Base-by-base conservation (phyloP, 306 rosid genomes). In the Fragaria ananassa region DNA sequence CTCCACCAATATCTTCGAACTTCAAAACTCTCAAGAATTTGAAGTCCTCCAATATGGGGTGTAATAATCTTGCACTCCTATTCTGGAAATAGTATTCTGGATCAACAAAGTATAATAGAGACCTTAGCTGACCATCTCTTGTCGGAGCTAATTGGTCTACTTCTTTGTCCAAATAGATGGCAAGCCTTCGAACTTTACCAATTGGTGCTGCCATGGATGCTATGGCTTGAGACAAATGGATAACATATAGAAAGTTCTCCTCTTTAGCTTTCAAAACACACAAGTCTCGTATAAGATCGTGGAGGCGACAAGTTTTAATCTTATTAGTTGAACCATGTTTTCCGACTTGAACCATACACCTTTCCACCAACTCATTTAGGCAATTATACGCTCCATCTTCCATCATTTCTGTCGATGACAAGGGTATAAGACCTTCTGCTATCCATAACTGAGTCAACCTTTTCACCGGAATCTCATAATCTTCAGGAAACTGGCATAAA, bases 391-490 rank as follows among this genome's bases (percentile, higher is more conserved):
- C 27, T 10, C 17, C 17, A 51, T 76, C 74, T 19, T 76, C 80
- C 5, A 0, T n/a, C 11, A 49, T 18, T 37, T 7, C 1, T 8
- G 34, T 70, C 8, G 41, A 34, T 42, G 19, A 3, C 2, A 46
- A 11, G 5, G 47, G 19, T 71, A 78, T 54, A 39, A 78, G 63
- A n/a, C 77, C 81, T 51, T 71, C 68, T 39, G 74, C 68, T 11
- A 70, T 47, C 63, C 82, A 79, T 23, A 72, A 44, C 17, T 54
- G 42, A 27, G 53, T 27, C 27, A 79, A 53, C 2, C 27, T 58
- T 39, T n/a, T 51, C 25, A 49, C 58, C 2, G 68, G 47, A 29
- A 72, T 79, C 45, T 62, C 66, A 37, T 35, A 50, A 47, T 71
- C 77, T 29, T 79, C 50, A 0, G 60, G 78, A 45, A 62, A 72